These are phyloP conservation scores for Erythrophleum ivorense DNA, from an alignment of 331 rosid genomes.

Conservation along the genomic window DNA sequence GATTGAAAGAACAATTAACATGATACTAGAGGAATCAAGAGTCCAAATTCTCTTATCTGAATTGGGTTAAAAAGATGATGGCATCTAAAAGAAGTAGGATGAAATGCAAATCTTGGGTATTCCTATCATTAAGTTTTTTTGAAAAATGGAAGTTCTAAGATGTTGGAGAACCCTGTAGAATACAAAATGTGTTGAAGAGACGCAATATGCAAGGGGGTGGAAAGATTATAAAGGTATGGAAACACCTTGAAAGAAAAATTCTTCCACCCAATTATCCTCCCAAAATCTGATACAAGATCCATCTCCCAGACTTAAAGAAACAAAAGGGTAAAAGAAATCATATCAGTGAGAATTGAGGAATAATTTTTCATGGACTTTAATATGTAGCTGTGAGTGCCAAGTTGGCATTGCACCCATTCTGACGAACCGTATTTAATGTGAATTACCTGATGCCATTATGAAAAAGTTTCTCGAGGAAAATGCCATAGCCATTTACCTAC, in stretches of 20 bases:
- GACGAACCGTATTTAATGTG: neutral
- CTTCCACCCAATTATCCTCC: neutral
- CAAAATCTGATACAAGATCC: neutral
- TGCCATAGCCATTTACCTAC: neutral
- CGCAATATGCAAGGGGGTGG: neutral
- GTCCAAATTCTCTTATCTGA: neutral
- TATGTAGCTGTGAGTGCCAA: neutral
- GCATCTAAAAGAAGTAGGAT: neutral
- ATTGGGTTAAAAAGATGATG: neutral
- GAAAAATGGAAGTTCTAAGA: neutral
- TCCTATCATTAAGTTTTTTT: neutral
- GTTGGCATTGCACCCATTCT: neutral
- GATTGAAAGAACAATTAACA: neutral
- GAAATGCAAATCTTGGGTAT: neutral
- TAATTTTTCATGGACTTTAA: neutral
- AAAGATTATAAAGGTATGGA: neutral
- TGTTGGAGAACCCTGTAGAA: neutral
- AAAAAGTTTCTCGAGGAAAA: neutral
- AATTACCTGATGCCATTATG: neutral
- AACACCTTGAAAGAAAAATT: neutral
- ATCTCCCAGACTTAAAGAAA: neutral
- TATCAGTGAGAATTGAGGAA: neutral
- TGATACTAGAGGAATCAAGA: neutral
- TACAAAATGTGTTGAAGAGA: neutral
- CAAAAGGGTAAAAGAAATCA: neutral